Percentiles rank a stretch among this genome's conserved stretches.
Evolutionary conservation across 106 monocot genomes (phyloP).

Genomic region (Acorus gramineus): DNA sequence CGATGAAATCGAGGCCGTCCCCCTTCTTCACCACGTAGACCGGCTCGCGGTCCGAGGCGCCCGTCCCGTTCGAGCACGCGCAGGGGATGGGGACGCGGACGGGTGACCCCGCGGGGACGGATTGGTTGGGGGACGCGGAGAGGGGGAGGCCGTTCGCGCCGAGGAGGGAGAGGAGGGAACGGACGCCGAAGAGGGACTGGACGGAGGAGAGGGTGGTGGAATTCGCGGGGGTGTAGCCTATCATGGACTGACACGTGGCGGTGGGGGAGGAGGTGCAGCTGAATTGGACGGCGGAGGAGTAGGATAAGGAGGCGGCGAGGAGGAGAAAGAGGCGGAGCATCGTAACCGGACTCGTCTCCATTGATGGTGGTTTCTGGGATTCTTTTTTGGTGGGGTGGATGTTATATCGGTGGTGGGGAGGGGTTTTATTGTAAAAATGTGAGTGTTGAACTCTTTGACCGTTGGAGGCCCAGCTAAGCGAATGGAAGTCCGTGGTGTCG

Average conservation of each 20-base stretch:
- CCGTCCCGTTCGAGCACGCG: conserved; percentile 38
- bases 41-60: conserved; percentile 27
- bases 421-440: too few relatives aligned
- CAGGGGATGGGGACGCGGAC: conserved; percentile 57
- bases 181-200: conserved; percentile 44
- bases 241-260: conserved; percentile 39
- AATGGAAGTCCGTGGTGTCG: too few relatives aligned
- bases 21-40: conserved; percentile 32
- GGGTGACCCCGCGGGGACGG: conserved; percentile 25
- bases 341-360: not conserved
- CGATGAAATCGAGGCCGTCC: conserved; percentile 44
- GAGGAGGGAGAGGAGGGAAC: conserved; percentile 41
- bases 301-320: conserved; percentile 13
- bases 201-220: conserved; percentile 50
- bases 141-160: conserved; percentile 48
- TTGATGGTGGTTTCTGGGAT: too few relatives aligned
- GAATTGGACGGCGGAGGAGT: conserved; percentile 26
- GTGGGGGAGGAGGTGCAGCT: conserved; percentile 24
- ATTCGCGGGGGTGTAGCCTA: conserved; percentile 42
- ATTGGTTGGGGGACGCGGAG: conserved; percentile 20
- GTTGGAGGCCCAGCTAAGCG: too few relatives aligned
- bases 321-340: conserved; percentile 3
- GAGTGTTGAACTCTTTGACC: too few relatives aligned
- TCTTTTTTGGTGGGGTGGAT: too few relatives aligned
- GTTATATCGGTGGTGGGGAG: too few relatives aligned